These are phyloP conservation scores for Kondoa subrosea DNA, from an alignment of 768 basidiomycete species.

Conservation along the genomic window DNA sequence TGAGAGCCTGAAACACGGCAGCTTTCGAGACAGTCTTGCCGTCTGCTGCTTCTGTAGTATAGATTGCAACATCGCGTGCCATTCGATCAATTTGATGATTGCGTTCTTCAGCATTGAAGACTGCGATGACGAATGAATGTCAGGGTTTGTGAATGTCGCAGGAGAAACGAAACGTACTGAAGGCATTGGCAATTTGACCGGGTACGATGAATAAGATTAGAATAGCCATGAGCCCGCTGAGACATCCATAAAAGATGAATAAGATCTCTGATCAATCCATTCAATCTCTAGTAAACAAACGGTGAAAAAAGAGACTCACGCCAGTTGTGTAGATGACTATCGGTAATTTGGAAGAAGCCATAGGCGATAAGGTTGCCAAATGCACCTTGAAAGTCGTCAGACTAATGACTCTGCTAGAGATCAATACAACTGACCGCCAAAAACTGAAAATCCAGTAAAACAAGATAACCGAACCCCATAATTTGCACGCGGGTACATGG, in stretches of 20 bases:
- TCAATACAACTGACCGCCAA: too few species aligned
- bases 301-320: too few species aligned
- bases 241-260: constrained; percentile 13
- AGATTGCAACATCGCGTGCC: constrained; percentile 2
- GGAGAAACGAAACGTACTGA: constrained; percentile 12
- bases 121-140: constrained; percentile 3
- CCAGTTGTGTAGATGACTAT: not conserved
- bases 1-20: constrained; percentile 7
- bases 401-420: not conserved
- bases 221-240: constrained; percentile 4
- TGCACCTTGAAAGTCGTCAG: not conserved
- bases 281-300: too few species aligned
- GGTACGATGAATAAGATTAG: constrained; percentile 10
- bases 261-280: too few species aligned
- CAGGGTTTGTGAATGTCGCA: not conserved
- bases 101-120: constrained; percentile 9
- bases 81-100: constrained; percentile 1
- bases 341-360: constrained; percentile 12
- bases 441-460: not conserved
- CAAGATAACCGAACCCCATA: constrained; percentile 11
- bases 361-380: constrained; percentile 11
- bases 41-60: not conserved
- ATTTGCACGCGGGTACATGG: constrained; percentile 6
- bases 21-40: not conserved
- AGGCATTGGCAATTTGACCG: not conserved